These are phyloP conservation scores for Fusarium sp. DNA, from an alignment of 2,329 filamentous ascomycete species.

Conservation along the genomic window DNA sequence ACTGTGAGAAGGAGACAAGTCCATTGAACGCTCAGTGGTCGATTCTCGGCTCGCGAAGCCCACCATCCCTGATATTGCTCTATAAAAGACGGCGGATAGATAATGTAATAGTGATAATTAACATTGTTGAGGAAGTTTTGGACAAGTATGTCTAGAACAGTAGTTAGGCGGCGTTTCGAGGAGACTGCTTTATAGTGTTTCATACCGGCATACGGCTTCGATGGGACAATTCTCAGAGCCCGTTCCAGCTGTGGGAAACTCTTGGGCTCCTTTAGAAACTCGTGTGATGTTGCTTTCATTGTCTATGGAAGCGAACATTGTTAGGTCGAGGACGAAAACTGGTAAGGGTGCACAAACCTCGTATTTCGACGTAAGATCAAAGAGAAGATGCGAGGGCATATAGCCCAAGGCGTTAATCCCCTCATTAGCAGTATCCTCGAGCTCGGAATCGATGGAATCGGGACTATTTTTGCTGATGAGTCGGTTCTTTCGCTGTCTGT, in stretches of 20 bases:
- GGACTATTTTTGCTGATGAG: slow-evolving; percentile 30
- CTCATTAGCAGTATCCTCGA: slow-evolving; percentile 43
- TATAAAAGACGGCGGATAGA: slow-evolving; percentile 51
- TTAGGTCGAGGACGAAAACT: background rate
- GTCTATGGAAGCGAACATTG: background rate
- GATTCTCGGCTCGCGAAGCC: slow-evolving; percentile 43
- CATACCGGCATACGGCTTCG: slow-evolving; percentile 51
- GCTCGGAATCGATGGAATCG: slow-evolving; percentile 34
- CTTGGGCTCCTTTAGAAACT: slow-evolving; percentile 38
- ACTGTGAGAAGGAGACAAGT: slow-evolving; percentile 53
- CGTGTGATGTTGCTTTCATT: slow-evolving; percentile 31
- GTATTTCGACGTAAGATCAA: slow-evolving; percentile 40
- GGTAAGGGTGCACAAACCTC: slow-evolving; percentile 39
- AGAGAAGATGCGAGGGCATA: slow-evolving; percentile 49
- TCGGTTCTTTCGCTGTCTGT: slow-evolving; percentile 40
- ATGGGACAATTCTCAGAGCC: slow-evolving; percentile 49
- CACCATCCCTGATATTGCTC: slow-evolving; percentile 54
- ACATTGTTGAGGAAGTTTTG: slow-evolving; percentile 53
- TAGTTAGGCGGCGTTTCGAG: slow-evolving; percentile 6
- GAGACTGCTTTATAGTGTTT: background rate
- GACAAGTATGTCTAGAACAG: slow-evolving; percentile 49
- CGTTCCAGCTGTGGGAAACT: slow-evolving; percentile 48
- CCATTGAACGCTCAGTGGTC: slow-evolving; percentile 52
- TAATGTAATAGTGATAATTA: slow-evolving; percentile 55
- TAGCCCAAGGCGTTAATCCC: slow-evolving; percentile 53